These are phyloP conservation scores for Microbotryum intermedium DNA, from an alignment of 1,284 basidiomycete genomes.

Conservation along the genomic window DNA sequence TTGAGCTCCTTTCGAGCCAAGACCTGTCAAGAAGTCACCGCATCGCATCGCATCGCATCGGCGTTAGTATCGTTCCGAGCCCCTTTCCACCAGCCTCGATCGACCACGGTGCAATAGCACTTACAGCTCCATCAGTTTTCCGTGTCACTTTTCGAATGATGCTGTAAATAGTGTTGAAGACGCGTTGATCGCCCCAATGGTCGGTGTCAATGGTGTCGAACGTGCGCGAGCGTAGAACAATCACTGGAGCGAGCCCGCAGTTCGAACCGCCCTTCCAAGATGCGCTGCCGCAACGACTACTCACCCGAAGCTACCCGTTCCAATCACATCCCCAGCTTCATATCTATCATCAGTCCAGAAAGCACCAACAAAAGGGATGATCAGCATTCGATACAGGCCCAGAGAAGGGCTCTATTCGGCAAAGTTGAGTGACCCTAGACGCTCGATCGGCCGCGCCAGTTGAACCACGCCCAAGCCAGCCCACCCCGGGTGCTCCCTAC, in stretches of 20 bases:
- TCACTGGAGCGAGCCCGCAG: background rate
- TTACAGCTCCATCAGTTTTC: conserved; percentile 71
- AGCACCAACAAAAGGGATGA: background rate
- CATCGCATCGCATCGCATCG: background rate
- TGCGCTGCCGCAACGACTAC: background rate
- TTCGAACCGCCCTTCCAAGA: background rate
- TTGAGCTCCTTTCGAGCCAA: conserved; percentile 92
- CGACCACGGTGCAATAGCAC: conserved; percentile 35
- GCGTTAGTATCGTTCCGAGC: conserved; percentile 3
- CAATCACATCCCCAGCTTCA: conserved; percentile 81
- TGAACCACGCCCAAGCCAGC: background rate
- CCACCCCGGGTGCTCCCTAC: background rate
- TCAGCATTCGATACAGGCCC: no score
- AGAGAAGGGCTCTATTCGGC: no score
- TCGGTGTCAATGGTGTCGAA: no score
- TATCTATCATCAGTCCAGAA: conserved; percentile 53
- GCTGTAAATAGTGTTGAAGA: conserved; percentile 35
- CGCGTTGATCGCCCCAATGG: no score
- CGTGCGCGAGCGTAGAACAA: background rate
- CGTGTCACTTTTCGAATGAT: conserved; percentile 87
- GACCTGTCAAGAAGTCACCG: conserved; percentile 53
- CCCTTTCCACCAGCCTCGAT: background rate
- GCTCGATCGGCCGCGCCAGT: no score
- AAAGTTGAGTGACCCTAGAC: no score
- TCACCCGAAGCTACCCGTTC: conserved; percentile 86